Base-by-base conservation (phyloP, 352 stramenopile genomes). In the Globisporangium megalacanthum region DNA sequence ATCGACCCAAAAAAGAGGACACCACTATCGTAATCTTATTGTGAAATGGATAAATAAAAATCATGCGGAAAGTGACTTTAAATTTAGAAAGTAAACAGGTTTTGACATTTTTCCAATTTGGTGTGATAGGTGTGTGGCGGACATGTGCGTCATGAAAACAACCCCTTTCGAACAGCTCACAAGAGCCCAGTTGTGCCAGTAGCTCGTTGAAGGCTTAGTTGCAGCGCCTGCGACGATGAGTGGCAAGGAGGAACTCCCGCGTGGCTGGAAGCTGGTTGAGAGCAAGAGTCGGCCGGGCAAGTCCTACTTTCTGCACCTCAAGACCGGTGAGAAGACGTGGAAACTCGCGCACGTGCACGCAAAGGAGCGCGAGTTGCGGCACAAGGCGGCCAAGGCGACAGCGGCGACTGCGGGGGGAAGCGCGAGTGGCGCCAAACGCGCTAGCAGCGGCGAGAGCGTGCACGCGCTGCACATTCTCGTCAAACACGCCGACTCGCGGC, bases 381-480 rank as follows among this genome's bases (percentile, higher is more conserved):
- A 86, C 66, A 73, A 76, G 33, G 66, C 67, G 53, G 61, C 64
- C 13, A 66, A 67, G n/a, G 61, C 61, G 6, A 31, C 33, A 29
- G 49, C 49, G n/a, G 61, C 61, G 6, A 31, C 33, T 20, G 49
- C 49, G 20, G 13, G 37, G 6, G 48, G 56, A 0, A 29, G 25
- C 25, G 41, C 36, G 6, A 13, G 17, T 4, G 44, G 46, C 41
- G 67, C 69, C 49, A 51, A 58, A 22, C 58, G 58, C 11, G 33
- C 52, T 15, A 17, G 46, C 22, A 29, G 52, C 15, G 36, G 11
- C 47, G 79, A 88, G 51, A 77, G 61, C 33, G 74, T 89, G 50
- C 83, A 88, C 50, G 80, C 80, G 55, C 70, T 91, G 54, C 88
- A 96, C 69, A 89, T 97, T 60, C 69, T 97, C 52, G 83, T 95